Base-by-base conservation (phyloP, 2,329 filamentous ascomycete species). In the Huntiella savannae region DNA sequence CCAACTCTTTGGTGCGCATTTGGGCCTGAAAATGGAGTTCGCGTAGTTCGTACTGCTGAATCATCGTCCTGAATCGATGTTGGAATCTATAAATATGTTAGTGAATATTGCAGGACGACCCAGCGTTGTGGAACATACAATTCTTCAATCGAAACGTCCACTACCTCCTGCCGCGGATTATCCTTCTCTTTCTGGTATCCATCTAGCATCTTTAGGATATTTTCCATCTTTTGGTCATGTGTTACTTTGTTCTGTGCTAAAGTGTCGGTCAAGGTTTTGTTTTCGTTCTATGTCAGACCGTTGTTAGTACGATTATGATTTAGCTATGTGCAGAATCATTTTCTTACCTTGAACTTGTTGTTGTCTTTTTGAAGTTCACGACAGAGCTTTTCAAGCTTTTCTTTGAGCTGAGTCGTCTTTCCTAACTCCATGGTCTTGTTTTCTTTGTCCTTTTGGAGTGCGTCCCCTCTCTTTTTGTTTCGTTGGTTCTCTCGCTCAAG, bases 361-460 rank as follows among this genome's bases (percentile, higher is more conserved):
- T 98, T 98, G 58, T 98, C 91, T 56, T 88, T 82, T 50, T 92
- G 91, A 47, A 98, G 71, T 61, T 98, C 91, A 48, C 91, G 72
- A 56, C 87, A 95, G 32, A 98, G 69, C 60, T 96, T 98, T 63
- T 98, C 91, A 40, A 98, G 68, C 63, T 96, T 96, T 60, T 96
- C 87, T 61, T 93, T 95, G 58, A 96, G 75, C 1, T 79, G 82
- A 15, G 82, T 79, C 16, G 87, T 88, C 64, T 94, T 94, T 63
- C 77, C 88, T 47, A 94, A 69, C 60, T 98, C 91, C 40, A 79
- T 82, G 55, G 86, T 77, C 48, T 82, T 81, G 54, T 83, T 78
- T 59, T 98, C 91, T 61, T 93, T 92, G 57, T 98, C 91, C 60
- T 96, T 98, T 62, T 98, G 91, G 47, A 98, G 63, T 57, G 85